Conservation (phyloP, 495 filamentous ascomycete species). For the Neohortaea acidophila region DNA sequence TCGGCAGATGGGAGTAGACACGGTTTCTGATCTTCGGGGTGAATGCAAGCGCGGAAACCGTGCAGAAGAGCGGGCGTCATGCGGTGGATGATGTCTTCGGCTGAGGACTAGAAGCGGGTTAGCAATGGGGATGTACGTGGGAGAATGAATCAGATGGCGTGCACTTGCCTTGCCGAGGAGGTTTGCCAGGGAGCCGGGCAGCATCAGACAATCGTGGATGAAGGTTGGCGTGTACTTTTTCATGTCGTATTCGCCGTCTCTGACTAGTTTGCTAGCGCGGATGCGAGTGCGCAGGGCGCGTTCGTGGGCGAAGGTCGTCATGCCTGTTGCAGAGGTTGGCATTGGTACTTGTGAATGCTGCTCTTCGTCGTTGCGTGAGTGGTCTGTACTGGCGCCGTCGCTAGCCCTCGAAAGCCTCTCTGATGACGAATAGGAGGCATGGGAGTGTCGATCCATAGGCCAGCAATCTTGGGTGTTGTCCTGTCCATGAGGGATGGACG, state of each 20-base stretch:
- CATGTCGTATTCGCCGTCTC: slow-evolving; percentile 8
- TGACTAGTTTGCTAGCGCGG: slow-evolving; percentile 1
- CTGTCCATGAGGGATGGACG: background rate
- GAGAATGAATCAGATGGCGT: background rate
- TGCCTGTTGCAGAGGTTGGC: slow-evolving; percentile 1
- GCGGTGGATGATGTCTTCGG: background rate
- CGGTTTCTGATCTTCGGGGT: slow-evolving; percentile 7
- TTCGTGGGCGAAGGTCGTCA: slow-evolving; percentile 8
- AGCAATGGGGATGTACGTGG: background rate
- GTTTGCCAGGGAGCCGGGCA: slow-evolving; percentile 11
- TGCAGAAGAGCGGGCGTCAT: slow-evolving; percentile 12
- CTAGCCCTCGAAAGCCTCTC: no score
- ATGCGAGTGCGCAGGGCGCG: slow-evolving; percentile 7
- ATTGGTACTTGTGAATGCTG: background rate
- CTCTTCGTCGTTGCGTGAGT: slow-evolving; percentile 1
- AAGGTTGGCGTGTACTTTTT: slow-evolving; percentile 11
- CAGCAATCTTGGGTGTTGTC: background rate
- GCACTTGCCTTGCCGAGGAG: slow-evolving; percentile 7
- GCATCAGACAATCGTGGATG: slow-evolving; percentile 17
- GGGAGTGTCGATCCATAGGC: background rate
- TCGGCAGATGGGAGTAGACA: slow-evolving; percentile 10
- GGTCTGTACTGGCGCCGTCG: background rate
- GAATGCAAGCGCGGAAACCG: slow-evolving; percentile 5
- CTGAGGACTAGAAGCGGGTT: background rate
- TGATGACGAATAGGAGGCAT: background rate